phyloP scores from a whole-genome alignment of 164 flowering plant species.

The Protea cynaroides region DNA sequence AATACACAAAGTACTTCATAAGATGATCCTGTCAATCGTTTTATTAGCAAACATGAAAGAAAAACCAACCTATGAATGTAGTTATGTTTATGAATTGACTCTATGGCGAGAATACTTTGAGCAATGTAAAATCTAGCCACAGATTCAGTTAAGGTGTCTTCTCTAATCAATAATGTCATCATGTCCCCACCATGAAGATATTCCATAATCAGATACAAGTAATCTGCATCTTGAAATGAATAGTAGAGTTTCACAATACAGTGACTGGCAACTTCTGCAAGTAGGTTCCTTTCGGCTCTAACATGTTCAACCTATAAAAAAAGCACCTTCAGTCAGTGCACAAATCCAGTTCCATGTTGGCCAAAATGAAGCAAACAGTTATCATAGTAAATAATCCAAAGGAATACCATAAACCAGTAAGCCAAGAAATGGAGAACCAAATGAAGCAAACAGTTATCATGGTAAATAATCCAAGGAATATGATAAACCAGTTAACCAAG shows the following conservation, averaged over 20 bases:
- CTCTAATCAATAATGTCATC: constrained; percentile 95
- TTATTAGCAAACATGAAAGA: neutral
- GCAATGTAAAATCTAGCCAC: constrained; percentile 95
- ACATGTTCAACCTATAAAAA: constrained; percentile 85
- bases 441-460: neutral
- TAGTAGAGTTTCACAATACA: constrained; percentile 91
- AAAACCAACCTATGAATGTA: constrained; percentile 84
- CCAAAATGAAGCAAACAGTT: too few relatives aligned
- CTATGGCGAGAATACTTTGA: constrained; percentile 90
- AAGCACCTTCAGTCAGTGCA: neutral
- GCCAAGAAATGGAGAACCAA: too few relatives aligned
- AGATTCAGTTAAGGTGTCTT: constrained; percentile 87
- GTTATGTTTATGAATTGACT: constrained; percentile 90
- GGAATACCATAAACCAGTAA: neutral
- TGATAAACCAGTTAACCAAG: too few relatives aligned
- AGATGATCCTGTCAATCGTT: neutral
- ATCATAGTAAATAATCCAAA: neutral
- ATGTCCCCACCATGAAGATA: constrained; percentile 98
- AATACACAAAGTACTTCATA: neutral
- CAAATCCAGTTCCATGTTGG: neutral
- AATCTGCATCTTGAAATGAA: constrained; percentile 94
- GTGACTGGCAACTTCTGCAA: constrained; percentile 94
- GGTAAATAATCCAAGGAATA: neutral
- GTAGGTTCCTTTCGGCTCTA: constrained; percentile 90
- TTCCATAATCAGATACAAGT: constrained; percentile 90